phyloP scores from a whole-genome alignment of 1,284 basidiomycete species.

The Waitea zeae region DNA sequence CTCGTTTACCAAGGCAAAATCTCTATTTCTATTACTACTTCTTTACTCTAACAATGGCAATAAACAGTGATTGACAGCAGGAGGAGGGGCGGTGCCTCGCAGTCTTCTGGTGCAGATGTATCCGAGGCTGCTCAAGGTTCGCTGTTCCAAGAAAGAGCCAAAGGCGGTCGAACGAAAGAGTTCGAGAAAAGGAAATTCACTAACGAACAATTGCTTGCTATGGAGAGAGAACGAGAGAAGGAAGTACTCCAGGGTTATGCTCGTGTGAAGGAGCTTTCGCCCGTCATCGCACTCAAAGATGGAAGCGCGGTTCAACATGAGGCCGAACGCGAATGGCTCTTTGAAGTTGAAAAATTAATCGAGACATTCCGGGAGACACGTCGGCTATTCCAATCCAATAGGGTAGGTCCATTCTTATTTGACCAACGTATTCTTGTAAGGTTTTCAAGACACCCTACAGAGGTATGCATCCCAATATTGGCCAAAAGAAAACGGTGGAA shows the following conservation, averaged over 20 bases:
- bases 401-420: conserved; percentile 26
- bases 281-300: conserved; percentile 14
- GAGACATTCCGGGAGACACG: conserved; percentile 81
- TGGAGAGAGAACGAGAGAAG: conserved; percentile 45
- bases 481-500: conserved; percentile 25
- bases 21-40: background rate
- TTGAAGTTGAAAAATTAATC: conserved; percentile 72
- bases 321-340: conserved; percentile 53
- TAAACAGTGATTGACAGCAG: conserved; percentile 47
- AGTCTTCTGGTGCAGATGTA: background rate
- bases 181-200: conserved; percentile 27
- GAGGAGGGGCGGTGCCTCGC: conserved; percentile 24
- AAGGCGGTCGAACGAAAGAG: conserved; percentile 8
- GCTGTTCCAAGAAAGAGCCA: conserved; percentile 28
- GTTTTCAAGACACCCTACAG: conserved; percentile 14
- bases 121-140: conserved; percentile 20
- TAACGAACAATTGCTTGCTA: conserved; percentile 31
- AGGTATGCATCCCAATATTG: conserved; percentile 44
- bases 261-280: conserved; percentile 29
- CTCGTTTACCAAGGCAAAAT: conserved; percentile 68
- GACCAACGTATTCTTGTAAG: conserved; percentile 1
- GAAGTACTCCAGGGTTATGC: conserved; percentile 35
- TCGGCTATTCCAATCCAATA: conserved; percentile 62
- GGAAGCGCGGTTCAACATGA: conserved; percentile 15
- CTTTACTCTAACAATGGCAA: background rate